These are phyloP conservation scores for Fusarium fracticaudum DNA, from an alignment of 2,329 filamentous ascomycete genomes.

Conservation along the genomic window DNA sequence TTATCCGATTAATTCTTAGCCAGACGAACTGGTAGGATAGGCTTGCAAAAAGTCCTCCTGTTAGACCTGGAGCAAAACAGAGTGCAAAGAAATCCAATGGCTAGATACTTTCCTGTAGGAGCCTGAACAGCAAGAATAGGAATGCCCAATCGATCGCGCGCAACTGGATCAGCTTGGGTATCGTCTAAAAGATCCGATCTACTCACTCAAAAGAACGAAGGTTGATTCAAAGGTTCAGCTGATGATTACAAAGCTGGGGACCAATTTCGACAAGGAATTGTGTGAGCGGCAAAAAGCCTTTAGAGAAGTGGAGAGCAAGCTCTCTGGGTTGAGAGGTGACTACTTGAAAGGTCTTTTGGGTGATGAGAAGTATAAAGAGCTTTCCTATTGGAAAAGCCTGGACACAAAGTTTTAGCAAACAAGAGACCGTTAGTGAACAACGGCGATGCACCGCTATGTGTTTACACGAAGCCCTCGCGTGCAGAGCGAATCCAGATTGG, in stretches of 20 bases:
- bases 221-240: neutral
- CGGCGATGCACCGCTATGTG: neutral
- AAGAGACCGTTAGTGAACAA: neutral
- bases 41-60: neutral
- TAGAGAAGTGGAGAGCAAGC: neutral
- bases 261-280: neutral
- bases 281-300: neutral
- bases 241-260: constrained; percentile 1
- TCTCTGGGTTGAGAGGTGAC: neutral
- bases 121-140: neutral
- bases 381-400: neutral
- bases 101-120: constrained; percentile 7
- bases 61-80: neutral
- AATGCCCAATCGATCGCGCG: neutral
- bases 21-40: neutral
- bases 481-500: neutral
- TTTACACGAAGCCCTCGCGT: neutral
- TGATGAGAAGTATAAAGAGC: neutral
- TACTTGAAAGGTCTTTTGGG: constrained; percentile 3
- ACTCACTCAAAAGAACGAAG: neutral
- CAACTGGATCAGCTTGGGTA: neutral
- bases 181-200: neutral
- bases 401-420: neutral
- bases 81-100: neutral
- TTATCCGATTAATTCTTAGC: neutral